phyloP scores from a whole-genome alignment of 2,329 filamentous ascomycete species.

The Ilyonectria mors-panacis region DNA sequence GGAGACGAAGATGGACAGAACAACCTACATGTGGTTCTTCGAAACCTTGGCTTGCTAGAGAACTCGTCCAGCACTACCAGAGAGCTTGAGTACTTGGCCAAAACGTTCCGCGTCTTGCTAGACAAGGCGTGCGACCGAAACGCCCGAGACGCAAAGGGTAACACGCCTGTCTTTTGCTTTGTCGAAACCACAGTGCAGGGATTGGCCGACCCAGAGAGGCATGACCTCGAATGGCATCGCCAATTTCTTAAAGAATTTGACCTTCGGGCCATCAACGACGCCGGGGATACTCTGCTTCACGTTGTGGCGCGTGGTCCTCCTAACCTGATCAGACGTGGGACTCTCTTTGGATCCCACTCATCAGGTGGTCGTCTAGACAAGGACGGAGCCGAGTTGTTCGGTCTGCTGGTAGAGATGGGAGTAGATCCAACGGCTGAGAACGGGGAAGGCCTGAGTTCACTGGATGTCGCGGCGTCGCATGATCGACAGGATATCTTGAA shows the following conservation, averaged over 20 bases:
- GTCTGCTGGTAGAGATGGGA: background rate
- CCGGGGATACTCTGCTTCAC: background rate
- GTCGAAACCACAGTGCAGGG: background rate
- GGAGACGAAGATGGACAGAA: background rate
- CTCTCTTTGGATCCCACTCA: too few relatives aligned
- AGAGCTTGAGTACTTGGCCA: background rate
- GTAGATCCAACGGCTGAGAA: background rate
- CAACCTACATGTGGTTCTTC: background rate
- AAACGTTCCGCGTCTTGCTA: background rate
- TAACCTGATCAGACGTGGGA: background rate
- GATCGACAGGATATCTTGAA: background rate
- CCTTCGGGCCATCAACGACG: background rate
- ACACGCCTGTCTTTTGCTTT: background rate
- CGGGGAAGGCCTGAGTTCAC: background rate
- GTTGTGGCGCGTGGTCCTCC: background rate
- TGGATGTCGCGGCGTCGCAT: background rate
- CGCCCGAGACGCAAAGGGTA: background rate
- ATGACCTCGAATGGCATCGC: background rate
- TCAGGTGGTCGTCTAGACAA: background rate
- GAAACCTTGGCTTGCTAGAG: background rate
- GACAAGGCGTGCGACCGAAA: background rate
- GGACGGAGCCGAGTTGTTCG: background rate
- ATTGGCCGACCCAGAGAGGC: background rate
- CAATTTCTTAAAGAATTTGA: background rate
- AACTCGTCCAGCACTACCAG: background rate